These are phyloP conservation scores for Nothophaeocryptopus gaeumannii DNA, from an alignment of 2,329 filamentous ascomycete species.

Conservation along the genomic window DNA sequence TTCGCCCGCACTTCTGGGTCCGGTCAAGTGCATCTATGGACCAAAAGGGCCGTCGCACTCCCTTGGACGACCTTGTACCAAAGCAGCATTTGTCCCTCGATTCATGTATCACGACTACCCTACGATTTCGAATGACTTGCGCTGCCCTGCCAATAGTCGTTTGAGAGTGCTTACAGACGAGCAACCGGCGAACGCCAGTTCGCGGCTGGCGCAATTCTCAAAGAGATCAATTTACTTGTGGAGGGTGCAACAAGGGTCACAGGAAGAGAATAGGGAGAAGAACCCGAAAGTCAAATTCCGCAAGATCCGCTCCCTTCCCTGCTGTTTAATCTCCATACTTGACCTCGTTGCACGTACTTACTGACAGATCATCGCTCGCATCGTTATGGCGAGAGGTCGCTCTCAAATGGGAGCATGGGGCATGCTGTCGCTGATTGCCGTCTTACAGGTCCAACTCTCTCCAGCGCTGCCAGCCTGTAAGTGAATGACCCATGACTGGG, in stretches of 20 bases:
- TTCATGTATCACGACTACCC: constrained; percentile 18
- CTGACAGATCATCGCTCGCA: constrained; percentile 16
- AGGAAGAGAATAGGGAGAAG: constrained; percentile 14
- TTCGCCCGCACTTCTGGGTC: constrained; percentile 14
- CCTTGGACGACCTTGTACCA: constrained; percentile 9
- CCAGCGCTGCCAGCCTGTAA: constrained; percentile 12
- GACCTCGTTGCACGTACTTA: constrained; percentile 25
- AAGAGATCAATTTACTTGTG: constrained; percentile 21
- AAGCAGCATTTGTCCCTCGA: constrained; percentile 15
- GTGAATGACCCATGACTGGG: too few species aligned
- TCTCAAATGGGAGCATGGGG: constrained; percentile 17
- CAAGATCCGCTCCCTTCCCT: constrained; percentile 24
- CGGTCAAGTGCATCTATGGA: constrained; percentile 22
- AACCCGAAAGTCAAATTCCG: constrained; percentile 24
- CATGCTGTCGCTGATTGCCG: constrained; percentile 29
- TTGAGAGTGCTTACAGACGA: constrained; percentile 21
- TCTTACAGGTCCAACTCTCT: constrained; percentile 26
- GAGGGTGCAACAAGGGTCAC: constrained; percentile 22
- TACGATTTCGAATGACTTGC: constrained; percentile 19
- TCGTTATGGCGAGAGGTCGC: constrained; percentile 20
- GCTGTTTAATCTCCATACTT: constrained; percentile 15
- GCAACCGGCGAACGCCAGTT: constrained; percentile 17
- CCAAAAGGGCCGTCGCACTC: constrained; percentile 11
- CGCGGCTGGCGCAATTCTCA: constrained; percentile 20
- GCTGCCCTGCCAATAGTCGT: constrained; percentile 22